phyloP scores from a whole-genome alignment of 2,329 filamentous ascomycete genomes.

The Pseudocercospora vitis region DNA sequence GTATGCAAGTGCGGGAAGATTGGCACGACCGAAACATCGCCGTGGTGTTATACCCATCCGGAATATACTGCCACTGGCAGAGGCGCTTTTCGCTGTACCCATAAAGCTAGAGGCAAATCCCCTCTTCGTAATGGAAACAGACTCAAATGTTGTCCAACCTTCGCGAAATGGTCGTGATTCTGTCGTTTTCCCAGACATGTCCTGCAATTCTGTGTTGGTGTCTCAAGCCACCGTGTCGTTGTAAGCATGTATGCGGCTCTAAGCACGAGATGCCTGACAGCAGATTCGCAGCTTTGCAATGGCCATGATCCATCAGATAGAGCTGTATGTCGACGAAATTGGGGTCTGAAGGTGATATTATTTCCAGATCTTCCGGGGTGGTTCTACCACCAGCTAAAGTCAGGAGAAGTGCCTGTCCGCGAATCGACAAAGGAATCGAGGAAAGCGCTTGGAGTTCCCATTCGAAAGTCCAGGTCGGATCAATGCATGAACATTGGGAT shows the following conservation, averaged over 20 bases:
- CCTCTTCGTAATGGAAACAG: slow-evolving; percentile 1
- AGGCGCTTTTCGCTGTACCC: not conserved
- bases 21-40: not conserved
- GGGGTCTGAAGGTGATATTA: not conserved
- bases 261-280: slow-evolving; percentile 3
- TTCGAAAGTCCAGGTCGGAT: not conserved
- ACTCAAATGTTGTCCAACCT: not conserved
- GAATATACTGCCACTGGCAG: slow-evolving; percentile 3
- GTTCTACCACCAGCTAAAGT: slow-evolving; percentile 5
- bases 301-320: slow-evolving; percentile 8
- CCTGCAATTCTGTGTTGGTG: not conserved
- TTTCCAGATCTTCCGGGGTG: not conserved
- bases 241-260: slow-evolving; percentile 9
- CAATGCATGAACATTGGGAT: too few relatives aligned
- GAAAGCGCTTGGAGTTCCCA: not conserved
- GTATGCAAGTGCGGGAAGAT: slow-evolving; percentile 6
- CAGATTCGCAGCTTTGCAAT: slow-evolving; percentile 8
- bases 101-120: not conserved
- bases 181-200: not conserved
- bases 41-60: slow-evolving; percentile 3
- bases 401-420: slow-evolving; percentile 5
- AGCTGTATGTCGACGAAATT: slow-evolving; percentile 9
- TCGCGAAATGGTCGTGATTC: not conserved
- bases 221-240: slow-evolving; percentile 1
- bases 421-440: slow-evolving; percentile 4